phyloP scores from a whole-genome alignment of 192 early-diverging fungal genomes.

The Umbelopsis sp. region DNA sequence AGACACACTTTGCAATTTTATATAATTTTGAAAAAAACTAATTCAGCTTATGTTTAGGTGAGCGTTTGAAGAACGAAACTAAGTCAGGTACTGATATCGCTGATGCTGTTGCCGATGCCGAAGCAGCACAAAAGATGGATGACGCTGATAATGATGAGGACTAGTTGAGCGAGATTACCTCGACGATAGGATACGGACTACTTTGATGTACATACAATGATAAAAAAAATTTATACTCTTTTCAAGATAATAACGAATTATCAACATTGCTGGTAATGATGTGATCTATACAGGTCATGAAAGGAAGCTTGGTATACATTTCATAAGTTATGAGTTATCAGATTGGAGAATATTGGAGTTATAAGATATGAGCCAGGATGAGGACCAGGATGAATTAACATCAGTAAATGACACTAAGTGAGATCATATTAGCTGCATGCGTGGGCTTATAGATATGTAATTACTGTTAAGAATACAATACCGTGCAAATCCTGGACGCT shows the following conservation, averaged over 20 bases:
- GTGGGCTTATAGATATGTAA: background rate
- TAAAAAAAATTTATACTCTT: background rate
- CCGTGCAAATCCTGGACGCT: conserved; percentile 41
- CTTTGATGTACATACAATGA: conserved; percentile 14
- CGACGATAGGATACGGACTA: background rate
- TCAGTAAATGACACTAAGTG: conserved; percentile 13
- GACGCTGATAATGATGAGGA: conserved; percentile 8
- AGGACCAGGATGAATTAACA: background rate
- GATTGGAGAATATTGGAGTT: background rate
- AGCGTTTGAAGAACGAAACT: conserved; percentile 33
- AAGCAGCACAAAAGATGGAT: conserved; percentile 35
- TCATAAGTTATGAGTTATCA: background rate
- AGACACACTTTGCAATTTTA: background rate
- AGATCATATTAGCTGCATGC: background rate
- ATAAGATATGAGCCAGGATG: no score
- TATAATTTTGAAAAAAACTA: background rate
- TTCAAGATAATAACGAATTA: background rate
- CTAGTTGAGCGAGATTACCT: background rate
- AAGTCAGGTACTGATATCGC: conserved; percentile 29
- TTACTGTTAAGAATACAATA: background rate
- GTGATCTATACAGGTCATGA: conserved; percentile 21
- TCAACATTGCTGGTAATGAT: background rate
- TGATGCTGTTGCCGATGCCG: conserved; percentile 43
- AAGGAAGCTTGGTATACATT: conserved; percentile 20
- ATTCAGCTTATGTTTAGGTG: conserved; percentile 17